Conservation (phyloP, 164 flowering plant species). For the Santalum album region DNA sequence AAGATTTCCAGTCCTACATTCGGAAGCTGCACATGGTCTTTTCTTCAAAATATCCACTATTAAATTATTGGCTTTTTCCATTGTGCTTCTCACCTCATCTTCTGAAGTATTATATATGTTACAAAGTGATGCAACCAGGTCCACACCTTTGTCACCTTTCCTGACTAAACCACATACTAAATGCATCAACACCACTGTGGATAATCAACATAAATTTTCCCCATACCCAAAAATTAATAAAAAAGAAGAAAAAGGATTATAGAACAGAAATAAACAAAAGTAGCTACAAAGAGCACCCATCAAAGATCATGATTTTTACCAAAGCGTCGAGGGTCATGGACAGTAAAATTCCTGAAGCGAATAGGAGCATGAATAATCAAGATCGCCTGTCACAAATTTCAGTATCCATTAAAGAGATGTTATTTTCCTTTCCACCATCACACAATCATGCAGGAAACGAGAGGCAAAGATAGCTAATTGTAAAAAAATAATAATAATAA, state of each 20-base stretch:
- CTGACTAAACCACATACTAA: slow-evolving; percentile 35
- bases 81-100: slow-evolving; percentile 63
- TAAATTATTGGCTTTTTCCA: slow-evolving; percentile 65
- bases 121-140: slow-evolving; percentile 81
- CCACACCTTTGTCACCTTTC: slow-evolving; percentile 55
- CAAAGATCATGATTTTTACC: slow-evolving; percentile 37
- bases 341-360: slow-evolving; percentile 57
- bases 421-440: background rate
- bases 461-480: background rate
- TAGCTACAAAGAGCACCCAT: background rate
- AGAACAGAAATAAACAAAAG: too few relatives aligned
- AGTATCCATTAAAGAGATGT: slow-evolving; percentile 2
- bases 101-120: slow-evolving; percentile 72
- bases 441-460: background rate
- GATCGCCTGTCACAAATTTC: slow-evolving; percentile 92
- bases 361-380: slow-evolving; percentile 80
- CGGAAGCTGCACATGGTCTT: slow-evolving; percentile 54
- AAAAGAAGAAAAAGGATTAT: too few relatives aligned
- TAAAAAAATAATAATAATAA: background rate
- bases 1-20: slow-evolving; percentile 45
- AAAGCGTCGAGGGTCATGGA: slow-evolving; percentile 43
- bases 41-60: slow-evolving; percentile 63
- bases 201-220: background rate
- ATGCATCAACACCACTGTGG: background rate
- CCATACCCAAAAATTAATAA: too few relatives aligned